Percentiles rank a stretch among this genome's conserved stretches.
phyloP scores from a whole-genome alignment of 1,139 yeast species.

The Candida pseudoviswanathii region DNA sequence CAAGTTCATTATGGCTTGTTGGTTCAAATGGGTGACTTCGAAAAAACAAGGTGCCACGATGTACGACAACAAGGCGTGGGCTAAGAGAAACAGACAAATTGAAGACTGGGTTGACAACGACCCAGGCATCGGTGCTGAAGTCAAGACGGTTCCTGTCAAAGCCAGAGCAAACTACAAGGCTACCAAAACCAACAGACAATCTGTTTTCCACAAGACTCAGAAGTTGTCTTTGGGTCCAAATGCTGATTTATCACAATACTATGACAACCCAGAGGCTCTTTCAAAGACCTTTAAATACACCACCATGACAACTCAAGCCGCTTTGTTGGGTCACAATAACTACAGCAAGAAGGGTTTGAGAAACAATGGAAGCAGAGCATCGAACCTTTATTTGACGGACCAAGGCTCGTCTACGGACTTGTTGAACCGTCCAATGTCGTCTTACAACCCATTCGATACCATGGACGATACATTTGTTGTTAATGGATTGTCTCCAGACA shows the following conservation, averaged over 20 bases:
- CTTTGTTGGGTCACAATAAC: conserved; percentile 32
- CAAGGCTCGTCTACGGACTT: conserved; percentile 40
- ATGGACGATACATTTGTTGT: conserved; percentile 37
- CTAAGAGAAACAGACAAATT: conserved; percentile 57
- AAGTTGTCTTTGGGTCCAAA: conserved; percentile 44
- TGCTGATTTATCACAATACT: conserved; percentile 42
- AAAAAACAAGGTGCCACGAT: conserved; percentile 78
- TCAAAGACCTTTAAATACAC: conserved; percentile 51
- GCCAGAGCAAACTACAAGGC: conserved; percentile 53
- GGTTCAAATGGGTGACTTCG: conserved; percentile 82
- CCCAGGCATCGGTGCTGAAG: conserved; percentile 52
- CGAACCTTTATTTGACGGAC: conserved; percentile 32
- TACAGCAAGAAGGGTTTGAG: conserved; percentile 19
- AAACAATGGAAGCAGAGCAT: conserved; percentile 16
- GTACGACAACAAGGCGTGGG: conserved; percentile 51
- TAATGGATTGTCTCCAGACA: conserved; percentile 63
- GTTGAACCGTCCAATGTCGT: conserved; percentile 35
- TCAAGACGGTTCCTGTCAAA: conserved; percentile 53
- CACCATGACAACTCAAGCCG: conserved; percentile 61
- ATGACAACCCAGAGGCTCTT: conserved; percentile 36
- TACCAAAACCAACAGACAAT: conserved; percentile 44
- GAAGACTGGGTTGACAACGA: conserved; percentile 77
- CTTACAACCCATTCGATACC: conserved; percentile 45
- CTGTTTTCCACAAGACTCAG: conserved; percentile 42
- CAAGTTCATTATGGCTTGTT: conserved; percentile 84